phyloP scores from a whole-genome alignment of 75 land plant species.

The Pinus taeda region DNA sequence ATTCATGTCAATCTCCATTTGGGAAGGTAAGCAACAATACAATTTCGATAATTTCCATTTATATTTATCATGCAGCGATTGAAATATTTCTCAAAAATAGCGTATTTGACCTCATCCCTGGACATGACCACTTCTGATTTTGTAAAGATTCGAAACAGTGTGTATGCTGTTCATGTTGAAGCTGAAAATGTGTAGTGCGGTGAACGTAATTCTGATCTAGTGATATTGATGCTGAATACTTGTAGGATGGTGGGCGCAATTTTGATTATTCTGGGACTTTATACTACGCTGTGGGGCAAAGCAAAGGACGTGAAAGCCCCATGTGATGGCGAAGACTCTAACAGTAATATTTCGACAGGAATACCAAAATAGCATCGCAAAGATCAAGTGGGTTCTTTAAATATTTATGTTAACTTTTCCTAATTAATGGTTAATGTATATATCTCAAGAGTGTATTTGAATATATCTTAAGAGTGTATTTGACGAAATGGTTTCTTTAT shows the following conservation, averaged over 20 bases:
- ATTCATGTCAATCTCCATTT: conserved; percentile 31
- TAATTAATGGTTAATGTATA: too few relatives aligned
- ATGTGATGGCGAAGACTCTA: neutral
- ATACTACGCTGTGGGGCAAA: conserved; percentile 20
- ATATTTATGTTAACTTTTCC: too few relatives aligned
- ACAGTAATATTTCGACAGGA: neutral
- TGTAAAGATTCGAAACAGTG: too few relatives aligned
- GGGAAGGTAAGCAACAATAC: conserved; percentile 31
- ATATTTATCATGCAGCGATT: neutral
- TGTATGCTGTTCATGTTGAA: conserved; percentile 4
- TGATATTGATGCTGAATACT: neutral
- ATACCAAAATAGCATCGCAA: too few relatives aligned
- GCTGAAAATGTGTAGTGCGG: conserved; percentile 2
- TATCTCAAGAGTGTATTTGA: too few relatives aligned
- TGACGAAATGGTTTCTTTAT: too few relatives aligned
- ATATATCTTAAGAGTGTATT: too few relatives aligned
- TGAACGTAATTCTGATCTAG: conserved; percentile 4
- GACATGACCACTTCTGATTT: too few relatives aligned
- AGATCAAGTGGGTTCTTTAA: too few relatives aligned
- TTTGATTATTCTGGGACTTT: conserved; percentile 13
- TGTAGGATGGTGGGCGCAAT: conserved; percentile 16
- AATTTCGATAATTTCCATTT: too few relatives aligned
- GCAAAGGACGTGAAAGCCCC: conserved; percentile 7
- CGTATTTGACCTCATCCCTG: neutral
- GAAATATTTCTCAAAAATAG: neutral